Conservation (phyloP, 1,139 yeast genomes). For the Geotrichum phurueaensis region DNA sequence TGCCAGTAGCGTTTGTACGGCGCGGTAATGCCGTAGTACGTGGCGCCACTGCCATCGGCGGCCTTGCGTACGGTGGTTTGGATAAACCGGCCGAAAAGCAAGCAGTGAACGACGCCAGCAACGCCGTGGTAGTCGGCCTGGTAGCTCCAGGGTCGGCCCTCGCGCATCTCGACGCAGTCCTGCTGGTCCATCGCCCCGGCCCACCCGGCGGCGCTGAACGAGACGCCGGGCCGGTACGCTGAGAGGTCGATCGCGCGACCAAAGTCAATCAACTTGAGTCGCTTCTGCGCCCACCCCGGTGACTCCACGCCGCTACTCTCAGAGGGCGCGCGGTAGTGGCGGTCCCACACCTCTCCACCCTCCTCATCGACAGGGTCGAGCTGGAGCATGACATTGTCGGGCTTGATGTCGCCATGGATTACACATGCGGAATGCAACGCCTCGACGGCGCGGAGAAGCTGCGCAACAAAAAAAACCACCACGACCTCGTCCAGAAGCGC, state of each 20-base stretch:
- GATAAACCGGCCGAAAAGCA: constrained; percentile 56
- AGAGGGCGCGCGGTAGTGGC: constrained; percentile 19
- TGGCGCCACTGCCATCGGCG: constrained; percentile 10
- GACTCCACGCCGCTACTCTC: neutral
- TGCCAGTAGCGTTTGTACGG: constrained; percentile 76
- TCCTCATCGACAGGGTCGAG: constrained; percentile 35
- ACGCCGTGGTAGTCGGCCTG: constrained; percentile 84
- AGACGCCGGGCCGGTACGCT: constrained; percentile 44
- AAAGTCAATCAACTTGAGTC: constrained; percentile 73
- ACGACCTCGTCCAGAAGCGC: constrained; percentile 53
- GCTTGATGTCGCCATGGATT: constrained; percentile 79
- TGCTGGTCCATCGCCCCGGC: constrained; percentile 49
- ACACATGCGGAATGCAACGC: constrained; percentile 58
- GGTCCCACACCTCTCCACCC: constrained; percentile 23
- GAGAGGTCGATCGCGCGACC: constrained; percentile 74
- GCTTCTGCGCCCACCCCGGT: constrained; percentile 46
- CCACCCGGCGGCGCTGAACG: constrained; percentile 55
- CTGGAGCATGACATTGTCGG: constrained; percentile 80
- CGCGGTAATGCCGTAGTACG: constrained; percentile 37
- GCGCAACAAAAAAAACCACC: constrained; percentile 57
- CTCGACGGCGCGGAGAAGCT: constrained; percentile 56
- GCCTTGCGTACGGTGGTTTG: constrained; percentile 30
- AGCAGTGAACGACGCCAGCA: constrained; percentile 66
- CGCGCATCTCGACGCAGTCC: constrained; percentile 71
- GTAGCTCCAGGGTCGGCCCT: constrained; percentile 61